Percentiles rank a stretch among this genome's conserved stretches.
Conservation (phyloP, 108 stramenopile species). For the Fragilariopsis cylindrus region DNA sequence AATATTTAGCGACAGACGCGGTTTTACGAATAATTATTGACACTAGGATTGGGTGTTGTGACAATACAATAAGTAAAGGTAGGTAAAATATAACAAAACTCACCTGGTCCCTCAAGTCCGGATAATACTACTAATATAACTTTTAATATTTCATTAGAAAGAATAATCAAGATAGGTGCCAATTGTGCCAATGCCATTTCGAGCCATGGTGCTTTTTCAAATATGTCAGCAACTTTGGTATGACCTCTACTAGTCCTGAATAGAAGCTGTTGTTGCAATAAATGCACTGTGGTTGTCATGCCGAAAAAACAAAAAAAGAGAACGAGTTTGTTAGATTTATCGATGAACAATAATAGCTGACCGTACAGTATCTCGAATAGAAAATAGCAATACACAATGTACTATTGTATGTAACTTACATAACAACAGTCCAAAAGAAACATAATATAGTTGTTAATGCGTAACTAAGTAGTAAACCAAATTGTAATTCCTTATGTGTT, state of each 20-base stretch:
- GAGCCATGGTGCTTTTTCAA: conserved; percentile 45
- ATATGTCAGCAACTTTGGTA: conserved; percentile 38
- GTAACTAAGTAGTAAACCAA: conserved; percentile 51
- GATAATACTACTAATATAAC: conserved; percentile 35
- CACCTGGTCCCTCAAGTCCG: conserved; percentile 47
- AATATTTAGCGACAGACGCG: too few species aligned
- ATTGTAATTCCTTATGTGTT: conserved; percentile 42
- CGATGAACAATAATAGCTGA: too few species aligned
- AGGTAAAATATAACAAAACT: too few species aligned
- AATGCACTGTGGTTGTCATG: background rate
- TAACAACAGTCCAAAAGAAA: conserved; percentile 70
- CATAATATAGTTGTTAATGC: conserved; percentile 44
- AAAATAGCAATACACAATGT: too few species aligned
- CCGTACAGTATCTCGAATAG: too few species aligned
- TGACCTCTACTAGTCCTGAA: conserved; percentile 39
- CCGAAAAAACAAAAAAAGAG: too few species aligned
- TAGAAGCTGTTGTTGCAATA: conserved; percentile 54
- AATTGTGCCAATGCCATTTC: conserved; percentile 46
- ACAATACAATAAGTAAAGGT: too few species aligned
- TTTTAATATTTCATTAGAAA: conserved; percentile 35
- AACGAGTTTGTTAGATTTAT: too few species aligned
- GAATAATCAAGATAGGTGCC: conserved; percentile 55
- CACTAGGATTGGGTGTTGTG: background rate
- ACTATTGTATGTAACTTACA: conserved; percentile 12
- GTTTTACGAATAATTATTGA: background rate